These are phyloP conservation scores for Syncephalis plumigaleata DNA, from an alignment of 371 early-diverging fungal genomes.

Conservation along the genomic window DNA sequence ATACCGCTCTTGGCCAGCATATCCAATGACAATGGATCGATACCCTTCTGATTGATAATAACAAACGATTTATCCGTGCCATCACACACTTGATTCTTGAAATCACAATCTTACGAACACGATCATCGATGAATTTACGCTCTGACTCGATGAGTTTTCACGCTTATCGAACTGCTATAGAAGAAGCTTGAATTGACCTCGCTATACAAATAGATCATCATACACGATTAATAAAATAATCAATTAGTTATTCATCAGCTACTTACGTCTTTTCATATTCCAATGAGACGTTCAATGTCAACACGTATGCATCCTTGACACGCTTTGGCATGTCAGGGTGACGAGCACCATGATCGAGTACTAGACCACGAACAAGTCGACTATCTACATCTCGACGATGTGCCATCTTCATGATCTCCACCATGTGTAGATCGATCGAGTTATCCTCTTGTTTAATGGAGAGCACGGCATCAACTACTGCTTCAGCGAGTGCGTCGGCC, in stretches of 20 bases:
- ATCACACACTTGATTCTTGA: conserved; percentile 86
- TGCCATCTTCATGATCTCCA: conserved; percentile 99
- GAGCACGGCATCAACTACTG: conserved; percentile 92
- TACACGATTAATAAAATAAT: not conserved
- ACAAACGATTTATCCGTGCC: conserved; percentile 78
- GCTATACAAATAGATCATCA: conserved; percentile 16
- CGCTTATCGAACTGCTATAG: conserved; percentile 97
- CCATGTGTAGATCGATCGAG: conserved; percentile 98
- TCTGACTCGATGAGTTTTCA: conserved; percentile 97
- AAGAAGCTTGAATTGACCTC: conserved; percentile 99
- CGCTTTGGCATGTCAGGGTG: conserved; percentile 99
- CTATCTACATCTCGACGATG: conserved; percentile 94
- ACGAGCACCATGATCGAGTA: conserved; percentile 98
- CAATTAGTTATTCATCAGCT: not conserved
- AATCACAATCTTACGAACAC: conserved; percentile 90
- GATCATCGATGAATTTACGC: conserved; percentile 90
- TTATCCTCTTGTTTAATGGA: conserved; percentile 57
- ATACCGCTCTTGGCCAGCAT: conserved; percentile 93
- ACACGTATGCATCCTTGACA: conserved; percentile 78
- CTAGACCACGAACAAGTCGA: conserved; percentile 89
- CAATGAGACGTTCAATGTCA: conserved; percentile 96
- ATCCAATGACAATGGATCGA: conserved; percentile 97
- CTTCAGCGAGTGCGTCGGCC: conserved; percentile 86
- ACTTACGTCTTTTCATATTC: conserved; percentile 97
- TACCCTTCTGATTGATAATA: conserved; percentile 99